Evolutionary conservation across 163 green algal species (phyloP).

Genomic region (Trebouxiophyceae sp.): DNA sequence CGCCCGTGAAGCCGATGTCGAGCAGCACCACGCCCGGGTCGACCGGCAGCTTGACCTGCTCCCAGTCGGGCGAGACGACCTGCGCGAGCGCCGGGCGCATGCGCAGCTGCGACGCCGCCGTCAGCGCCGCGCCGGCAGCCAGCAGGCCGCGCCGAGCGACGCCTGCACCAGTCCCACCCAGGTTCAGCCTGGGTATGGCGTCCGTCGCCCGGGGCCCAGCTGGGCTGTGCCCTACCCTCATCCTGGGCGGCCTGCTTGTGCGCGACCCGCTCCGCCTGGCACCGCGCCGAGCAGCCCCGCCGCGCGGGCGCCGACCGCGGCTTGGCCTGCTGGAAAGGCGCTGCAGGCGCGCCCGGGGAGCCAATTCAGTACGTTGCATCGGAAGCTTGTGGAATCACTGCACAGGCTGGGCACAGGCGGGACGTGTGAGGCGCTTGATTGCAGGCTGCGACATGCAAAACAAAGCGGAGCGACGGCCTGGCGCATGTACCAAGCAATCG

Average conservation of each 20-base stretch:
- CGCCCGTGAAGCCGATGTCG: slow-evolving; percentile 85
- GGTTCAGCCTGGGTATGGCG: not conserved
- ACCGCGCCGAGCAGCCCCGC: not conserved
- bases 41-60: slow-evolving; percentile 70
- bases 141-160: not conserved
- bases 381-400: too few species aligned
- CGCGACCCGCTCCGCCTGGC: not conserved
- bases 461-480: too few species aligned
- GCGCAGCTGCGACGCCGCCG: not conserved
- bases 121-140: not conserved
- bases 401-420: too few species aligned
- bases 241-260: too few species aligned
- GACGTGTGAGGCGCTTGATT: too few species aligned
- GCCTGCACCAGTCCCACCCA: not conserved
- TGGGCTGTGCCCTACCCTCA: not conserved
- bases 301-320: too few species aligned
- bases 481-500: not conserved
- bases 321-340: not conserved
- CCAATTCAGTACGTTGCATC: too few species aligned
- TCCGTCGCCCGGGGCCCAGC: not conserved
- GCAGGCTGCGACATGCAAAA: too few species aligned
- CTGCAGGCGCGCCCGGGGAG: too few species aligned
- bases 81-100: not conserved
- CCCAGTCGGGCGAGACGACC: slow-evolving; percentile 18
- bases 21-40: slow-evolving; percentile 88